A percentile compares a stretch with the other conserved stretches of the same genome.
phyloP scores from a whole-genome alignment of 2,329 filamentous ascomycete genomes.

The Phoma sp. region DNA sequence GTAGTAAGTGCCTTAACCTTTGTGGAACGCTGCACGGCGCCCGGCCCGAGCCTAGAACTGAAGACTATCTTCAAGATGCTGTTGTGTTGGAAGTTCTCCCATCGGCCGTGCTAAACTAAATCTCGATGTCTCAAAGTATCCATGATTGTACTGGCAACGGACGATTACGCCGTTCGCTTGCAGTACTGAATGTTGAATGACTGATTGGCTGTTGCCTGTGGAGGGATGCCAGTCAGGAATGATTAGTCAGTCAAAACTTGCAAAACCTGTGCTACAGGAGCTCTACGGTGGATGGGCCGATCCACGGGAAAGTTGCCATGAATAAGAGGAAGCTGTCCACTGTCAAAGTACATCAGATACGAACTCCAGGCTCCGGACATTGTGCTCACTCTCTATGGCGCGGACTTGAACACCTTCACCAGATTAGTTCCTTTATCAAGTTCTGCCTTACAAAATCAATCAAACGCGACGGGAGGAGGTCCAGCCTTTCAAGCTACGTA shows the following conservation, averaged over 20 bases:
- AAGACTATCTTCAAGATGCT: background rate
- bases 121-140: background rate
- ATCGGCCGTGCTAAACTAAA: background rate
- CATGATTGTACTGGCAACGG: background rate
- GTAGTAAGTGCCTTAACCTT: background rate
- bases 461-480: background rate
- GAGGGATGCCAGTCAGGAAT: background rate
- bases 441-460: too few relatives aligned
- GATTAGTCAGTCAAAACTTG: background rate
- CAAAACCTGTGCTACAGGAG: background rate
- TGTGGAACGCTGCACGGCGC: slow-evolving; percentile 7
- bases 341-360: background rate
- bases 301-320: background rate
- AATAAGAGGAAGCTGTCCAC: background rate
- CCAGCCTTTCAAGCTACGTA: background rate
- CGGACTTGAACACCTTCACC: too few relatives aligned
- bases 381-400: background rate
- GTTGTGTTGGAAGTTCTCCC: background rate
- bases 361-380: background rate
- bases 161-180: background rate
- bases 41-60: slow-evolving; percentile 15
- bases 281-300: too few relatives aligned
- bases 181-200: background rate
- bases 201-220: too few relatives aligned
- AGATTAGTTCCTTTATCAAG: too few relatives aligned